phyloP scores from a whole-genome alignment of 495 filamentous ascomycete species.

The Daldinia decipiens region DNA sequence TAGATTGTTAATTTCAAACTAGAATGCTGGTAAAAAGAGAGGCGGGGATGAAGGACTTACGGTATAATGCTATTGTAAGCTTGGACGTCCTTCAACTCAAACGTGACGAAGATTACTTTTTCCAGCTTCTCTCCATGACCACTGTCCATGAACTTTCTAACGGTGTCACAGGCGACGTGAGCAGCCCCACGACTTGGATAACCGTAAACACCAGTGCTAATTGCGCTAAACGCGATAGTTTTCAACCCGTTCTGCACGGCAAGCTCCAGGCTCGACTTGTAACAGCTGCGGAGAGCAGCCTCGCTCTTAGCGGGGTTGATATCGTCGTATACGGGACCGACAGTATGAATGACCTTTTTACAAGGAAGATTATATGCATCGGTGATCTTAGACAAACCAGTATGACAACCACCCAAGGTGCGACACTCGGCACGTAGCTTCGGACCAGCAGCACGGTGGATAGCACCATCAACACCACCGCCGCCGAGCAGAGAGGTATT shows the following conservation, averaged over 20 bases:
- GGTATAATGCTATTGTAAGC: constrained; percentile 77
- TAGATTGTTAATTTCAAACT: background rate
- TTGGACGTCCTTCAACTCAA: constrained; percentile 76
- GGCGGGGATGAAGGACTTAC: constrained; percentile 59
- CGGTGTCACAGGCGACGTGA: constrained; percentile 70
- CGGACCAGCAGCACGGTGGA: constrained; percentile 83
- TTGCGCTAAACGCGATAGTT: constrained; percentile 81
- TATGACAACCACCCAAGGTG: constrained; percentile 73
- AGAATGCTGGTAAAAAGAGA: background rate
- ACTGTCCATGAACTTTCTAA: constrained; percentile 74
- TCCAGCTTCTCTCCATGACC: constrained; percentile 68
- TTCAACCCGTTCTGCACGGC: constrained; percentile 71
- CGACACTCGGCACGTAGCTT: constrained; percentile 74
- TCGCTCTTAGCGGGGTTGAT: constrained; percentile 55
- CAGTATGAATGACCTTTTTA: constrained; percentile 85
- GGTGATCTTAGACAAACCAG: constrained; percentile 87
- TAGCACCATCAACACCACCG: constrained; percentile 88
- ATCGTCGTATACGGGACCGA: constrained; percentile 81
- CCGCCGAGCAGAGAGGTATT: constrained; percentile 83
- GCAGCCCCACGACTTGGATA: constrained; percentile 83
- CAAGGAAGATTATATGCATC: constrained; percentile 77
- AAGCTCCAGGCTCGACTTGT: constrained; percentile 75
- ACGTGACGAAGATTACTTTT: constrained; percentile 82
- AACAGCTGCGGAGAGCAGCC: constrained; percentile 72
- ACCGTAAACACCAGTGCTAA: constrained; percentile 91